Evolutionary conservation across 2,329 filamentous ascomycete genomes (phyloP).

Genomic region (Paraphaeosphaeria sporulosa): DNA sequence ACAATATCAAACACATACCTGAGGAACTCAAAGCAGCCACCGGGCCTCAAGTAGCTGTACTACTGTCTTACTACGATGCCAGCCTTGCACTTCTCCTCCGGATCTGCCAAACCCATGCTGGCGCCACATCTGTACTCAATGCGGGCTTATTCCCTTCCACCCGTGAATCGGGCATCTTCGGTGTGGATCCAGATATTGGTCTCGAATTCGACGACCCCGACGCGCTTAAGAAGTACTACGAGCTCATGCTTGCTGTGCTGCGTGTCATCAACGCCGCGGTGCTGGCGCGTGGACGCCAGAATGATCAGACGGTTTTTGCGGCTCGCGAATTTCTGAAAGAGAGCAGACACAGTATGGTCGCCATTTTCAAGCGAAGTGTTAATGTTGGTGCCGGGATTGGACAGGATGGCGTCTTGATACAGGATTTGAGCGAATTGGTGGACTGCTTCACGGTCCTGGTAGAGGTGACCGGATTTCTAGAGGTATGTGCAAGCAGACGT

Average conservation of each 20-base stretch:
- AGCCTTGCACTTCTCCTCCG: conserved; percentile 84
- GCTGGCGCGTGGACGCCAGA: conserved; percentile 81
- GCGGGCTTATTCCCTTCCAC: conserved; percentile 85
- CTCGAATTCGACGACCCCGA: conserved; percentile 73
- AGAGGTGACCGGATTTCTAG: conserved; percentile 80
- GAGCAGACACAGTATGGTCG: conserved; percentile 83
- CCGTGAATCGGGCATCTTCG: conserved; percentile 83
- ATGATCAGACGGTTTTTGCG: conserved; percentile 74
- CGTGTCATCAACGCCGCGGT: conserved; percentile 84
- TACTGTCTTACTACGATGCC: conserved; percentile 72
- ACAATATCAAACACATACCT: conserved; percentile 81
- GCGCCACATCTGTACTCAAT: conserved; percentile 86
- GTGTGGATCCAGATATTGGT: conserved; percentile 90
- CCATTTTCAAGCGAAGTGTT: conserved; percentile 88
- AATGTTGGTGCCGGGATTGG: conserved; percentile 67
- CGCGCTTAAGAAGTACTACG: conserved; percentile 82
- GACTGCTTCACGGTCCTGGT: conserved; percentile 87
- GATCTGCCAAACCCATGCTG: conserved; percentile 82
- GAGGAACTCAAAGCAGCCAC: conserved; percentile 62
- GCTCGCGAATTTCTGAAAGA: conserved; percentile 81
- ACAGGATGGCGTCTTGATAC: conserved; percentile 64
- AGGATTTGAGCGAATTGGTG: conserved; percentile 77
- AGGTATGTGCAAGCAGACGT: conserved; percentile 64
- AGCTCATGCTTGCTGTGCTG: conserved; percentile 79
- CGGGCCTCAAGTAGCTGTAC: conserved; percentile 58